These are phyloP conservation scores for Paramyrothecium sp. DNA, from an alignment of 2,329 filamentous ascomycete genomes.

Conservation along the genomic window DNA sequence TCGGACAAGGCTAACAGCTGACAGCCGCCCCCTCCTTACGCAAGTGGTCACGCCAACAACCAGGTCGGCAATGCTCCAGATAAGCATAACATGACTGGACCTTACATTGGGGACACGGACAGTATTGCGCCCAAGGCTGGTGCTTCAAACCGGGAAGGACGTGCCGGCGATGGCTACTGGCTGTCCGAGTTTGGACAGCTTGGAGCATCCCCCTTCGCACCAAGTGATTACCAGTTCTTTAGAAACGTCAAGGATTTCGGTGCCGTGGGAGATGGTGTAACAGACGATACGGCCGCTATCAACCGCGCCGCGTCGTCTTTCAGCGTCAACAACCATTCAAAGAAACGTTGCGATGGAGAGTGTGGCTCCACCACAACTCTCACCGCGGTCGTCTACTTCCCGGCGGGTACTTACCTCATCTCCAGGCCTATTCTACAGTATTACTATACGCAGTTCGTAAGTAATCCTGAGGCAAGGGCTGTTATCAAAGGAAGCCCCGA, in stretches of 20 bases:
- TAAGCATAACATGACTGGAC: constrained; percentile 1
- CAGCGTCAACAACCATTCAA: constrained; percentile 43
- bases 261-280: constrained; percentile 40
- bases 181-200: too few species aligned
- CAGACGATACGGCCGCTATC: constrained; percentile 29
- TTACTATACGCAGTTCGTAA: constrained; percentile 76
- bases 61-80: neutral
- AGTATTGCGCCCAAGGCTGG: neutral
- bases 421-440: constrained; percentile 61
- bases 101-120: neutral
- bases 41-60: neutral
- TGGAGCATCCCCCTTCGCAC: neutral
- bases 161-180: neutral
- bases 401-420: constrained; percentile 62
- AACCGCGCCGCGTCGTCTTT: constrained; percentile 43
- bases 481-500: constrained; percentile 47
- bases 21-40: neutral
- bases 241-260: constrained; percentile 54
- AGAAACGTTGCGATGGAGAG: constrained; percentile 60
- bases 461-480: constrained; percentile 58
- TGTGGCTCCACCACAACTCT: constrained; percentile 66
- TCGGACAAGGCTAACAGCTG: neutral
- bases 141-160: neutral
- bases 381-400: constrained; percentile 69
- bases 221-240: constrained; percentile 49